Base-by-base conservation (phyloP, 176 grass and related monocot species). In the Canna indica region DNA sequence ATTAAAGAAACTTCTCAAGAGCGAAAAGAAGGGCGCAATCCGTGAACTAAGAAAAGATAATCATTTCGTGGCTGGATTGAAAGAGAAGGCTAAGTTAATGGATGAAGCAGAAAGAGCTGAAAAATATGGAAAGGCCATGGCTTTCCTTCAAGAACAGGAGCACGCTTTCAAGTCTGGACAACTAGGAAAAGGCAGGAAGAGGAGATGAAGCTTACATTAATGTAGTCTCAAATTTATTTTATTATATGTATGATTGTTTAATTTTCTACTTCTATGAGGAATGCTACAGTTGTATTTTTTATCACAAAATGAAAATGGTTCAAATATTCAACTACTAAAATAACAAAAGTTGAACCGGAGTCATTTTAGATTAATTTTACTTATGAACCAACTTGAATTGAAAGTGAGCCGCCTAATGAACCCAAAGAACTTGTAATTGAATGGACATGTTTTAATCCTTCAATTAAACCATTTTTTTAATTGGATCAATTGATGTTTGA, bases 141-240 rank as follows among this genome's bases (percentile, higher is more conserved):
- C 86, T 32, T 92, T 92, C 69, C 88, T 92, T 34, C 93, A 92
- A 90, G 86, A 92, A 81, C 94, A 97, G 59, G 89, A 97, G 68
- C 70, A 76, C 77, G 86, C 89, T 83, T 97, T 85, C 67, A 97
- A 90, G 81, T 90, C 86, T 59, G 94, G 93, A 67, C 89, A 97
- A 48, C 68, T 92, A 58, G 93, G 93, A 33, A 97, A 92, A 73
- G 88, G 93, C 16, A 97, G 92, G 85, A 92, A 86, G 79, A 85
- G 78, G 64, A 75, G 76, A 65, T 97, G 84, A 85, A 65, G 24
- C 33, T 54, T 54, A 24, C 4, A 0, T 17, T 54, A 5, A 54
- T n/a, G n/a, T n/a, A n/a, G n/a, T n/a, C n/a, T n/a, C n/a, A n/a
- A n/a, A n/a, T n/a, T n/a, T n/a, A n/a, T n/a, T n/a, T n/a, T n/a